Conservation (phyloP, 2,329 filamentous ascomycete genomes). For the Eurotiales sp. region DNA sequence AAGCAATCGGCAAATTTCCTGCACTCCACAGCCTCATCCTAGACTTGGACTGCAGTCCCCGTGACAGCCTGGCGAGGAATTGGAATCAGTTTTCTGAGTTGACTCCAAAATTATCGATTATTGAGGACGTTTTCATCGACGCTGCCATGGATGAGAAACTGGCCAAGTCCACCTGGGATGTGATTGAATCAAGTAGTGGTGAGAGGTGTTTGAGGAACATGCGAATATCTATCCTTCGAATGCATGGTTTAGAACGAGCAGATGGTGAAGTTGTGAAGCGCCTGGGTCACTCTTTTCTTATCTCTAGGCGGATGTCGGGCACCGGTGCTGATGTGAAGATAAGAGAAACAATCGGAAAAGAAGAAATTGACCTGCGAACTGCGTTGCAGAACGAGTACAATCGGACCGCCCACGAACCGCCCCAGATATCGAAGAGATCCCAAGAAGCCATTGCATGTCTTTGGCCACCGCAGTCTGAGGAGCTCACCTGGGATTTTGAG, state of each 20-base stretch:
- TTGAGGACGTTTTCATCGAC: conserved; percentile 12
- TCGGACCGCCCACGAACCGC: neutral
- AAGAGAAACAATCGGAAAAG: neutral
- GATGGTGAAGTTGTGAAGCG: conserved; percentile 2
- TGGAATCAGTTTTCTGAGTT: conserved; percentile 9
- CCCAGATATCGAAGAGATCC: neutral
- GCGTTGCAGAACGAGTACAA: neutral
- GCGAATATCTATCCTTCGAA: neutral
- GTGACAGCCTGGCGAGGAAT: conserved; percentile 1
- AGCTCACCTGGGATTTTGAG: conserved; percentile 1
- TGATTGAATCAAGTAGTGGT: conserved; percentile 4
- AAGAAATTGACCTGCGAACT: neutral
- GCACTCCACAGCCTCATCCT: conserved; percentile 14
- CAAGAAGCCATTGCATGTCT: conserved; percentile 1
- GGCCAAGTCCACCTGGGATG: conserved; percentile 13
- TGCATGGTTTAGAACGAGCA: neutral
- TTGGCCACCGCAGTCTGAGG: neutral
- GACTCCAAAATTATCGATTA: neutral
- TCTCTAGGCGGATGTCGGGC: neutral
- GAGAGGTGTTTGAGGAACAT: neutral
- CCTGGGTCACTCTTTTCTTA: neutral
- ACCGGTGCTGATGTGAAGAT: neutral
- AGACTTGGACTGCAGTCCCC: conserved; percentile 4
- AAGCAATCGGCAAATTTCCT: conserved; percentile 13
- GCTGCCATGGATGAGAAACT: conserved; percentile 16